Evolutionary conservation across 2,329 filamentous ascomycete species (phyloP).

Genomic region (Phyllosticta citriasiana): DNA sequence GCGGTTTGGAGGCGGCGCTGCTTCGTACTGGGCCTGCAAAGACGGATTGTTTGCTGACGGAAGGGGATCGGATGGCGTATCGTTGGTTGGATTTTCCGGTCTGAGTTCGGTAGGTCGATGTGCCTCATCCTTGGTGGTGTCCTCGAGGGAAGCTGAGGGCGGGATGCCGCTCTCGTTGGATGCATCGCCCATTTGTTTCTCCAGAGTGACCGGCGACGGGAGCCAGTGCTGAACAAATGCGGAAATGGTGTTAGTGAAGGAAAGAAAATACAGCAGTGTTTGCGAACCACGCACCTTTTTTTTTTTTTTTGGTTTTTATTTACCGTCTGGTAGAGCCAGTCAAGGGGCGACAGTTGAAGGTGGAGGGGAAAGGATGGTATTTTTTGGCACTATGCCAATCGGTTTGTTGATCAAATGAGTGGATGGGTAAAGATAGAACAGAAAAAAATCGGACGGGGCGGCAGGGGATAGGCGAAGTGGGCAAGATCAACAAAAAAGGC

Average conservation of each 20-base stretch:
- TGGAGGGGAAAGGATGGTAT: not conserved
- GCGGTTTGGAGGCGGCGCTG: slow-evolving; percentile 15
- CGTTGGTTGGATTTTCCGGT: not conserved
- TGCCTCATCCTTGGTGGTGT: not conserved
- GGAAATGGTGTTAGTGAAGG: slow-evolving; percentile 32
- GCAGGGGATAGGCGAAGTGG: slow-evolving; percentile 13
- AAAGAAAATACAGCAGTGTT: not conserved
- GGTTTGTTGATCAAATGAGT: not conserved
- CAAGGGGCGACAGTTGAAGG: not conserved
- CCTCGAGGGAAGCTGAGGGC: slow-evolving; percentile 17
- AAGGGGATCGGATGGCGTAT: slow-evolving; percentile 16
- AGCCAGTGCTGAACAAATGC: slow-evolving; percentile 35
- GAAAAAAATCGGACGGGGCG: not conserved
- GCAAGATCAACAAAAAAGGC: slow-evolving; percentile 28
- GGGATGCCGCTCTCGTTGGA: slow-evolving; percentile 22
- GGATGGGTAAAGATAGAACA: not conserved
- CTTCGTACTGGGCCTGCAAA: slow-evolving; percentile 4
- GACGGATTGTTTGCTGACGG: not conserved
- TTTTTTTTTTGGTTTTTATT: not conserved
- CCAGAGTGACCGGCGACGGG: slow-evolving; percentile 29
- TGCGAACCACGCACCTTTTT: not conserved
- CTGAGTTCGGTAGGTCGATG: not conserved
- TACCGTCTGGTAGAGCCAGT: not conserved
- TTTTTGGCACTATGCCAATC: not conserved
- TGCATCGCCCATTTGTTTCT: slow-evolving; percentile 32